These are phyloP conservation scores for Fusarium redolens DNA, from an alignment of 2,329 filamentous ascomycete species.

Conservation along the genomic window DNA sequence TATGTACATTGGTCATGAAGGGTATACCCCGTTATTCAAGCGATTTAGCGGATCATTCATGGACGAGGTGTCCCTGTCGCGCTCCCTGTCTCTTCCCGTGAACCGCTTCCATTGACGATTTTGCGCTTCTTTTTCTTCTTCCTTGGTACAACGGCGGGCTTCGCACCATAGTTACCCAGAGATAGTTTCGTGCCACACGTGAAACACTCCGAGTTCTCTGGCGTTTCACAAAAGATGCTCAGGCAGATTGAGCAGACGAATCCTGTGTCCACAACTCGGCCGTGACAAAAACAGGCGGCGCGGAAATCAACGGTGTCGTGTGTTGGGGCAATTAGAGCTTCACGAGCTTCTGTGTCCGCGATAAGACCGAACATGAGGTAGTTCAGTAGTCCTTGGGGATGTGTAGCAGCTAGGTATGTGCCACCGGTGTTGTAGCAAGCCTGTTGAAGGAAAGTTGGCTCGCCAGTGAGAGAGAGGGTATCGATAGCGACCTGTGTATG, in stretches of 20 bases:
- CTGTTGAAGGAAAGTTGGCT: slow-evolving; percentile 94
- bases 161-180: slow-evolving; percentile 80
- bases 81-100: slow-evolving; percentile 68
- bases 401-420: slow-evolving; percentile 63
- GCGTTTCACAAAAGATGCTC: slow-evolving; percentile 85
- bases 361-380: slow-evolving; percentile 96
- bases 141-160: slow-evolving; percentile 78
- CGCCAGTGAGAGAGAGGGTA: slow-evolving; percentile 85
- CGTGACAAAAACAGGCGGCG: slow-evolving; percentile 98
- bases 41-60: slow-evolving; percentile 24
- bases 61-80: slow-evolving; percentile 69
- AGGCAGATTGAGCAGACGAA: slow-evolving; percentile 97
- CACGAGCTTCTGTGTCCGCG: slow-evolving; percentile 67
- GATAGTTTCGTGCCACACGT: slow-evolving; percentile 84
- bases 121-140: slow-evolving; percentile 84
- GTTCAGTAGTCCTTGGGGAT: slow-evolving; percentile 81
- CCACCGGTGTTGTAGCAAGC: slow-evolving; percentile 74
- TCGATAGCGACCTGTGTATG: slow-evolving; percentile 90
- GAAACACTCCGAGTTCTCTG: slow-evolving; percentile 74
- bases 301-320: slow-evolving; percentile 93
- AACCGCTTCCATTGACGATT: slow-evolving; percentile 61
- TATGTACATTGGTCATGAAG: slow-evolving; percentile 4
- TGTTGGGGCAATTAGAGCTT: slow-evolving; percentile 79
- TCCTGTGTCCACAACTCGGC: slow-evolving; percentile 88
- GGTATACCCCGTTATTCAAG: slow-evolving; percentile 38